Percentiles rank a stretch among this genome's conserved stretches.
These are phyloP conservation scores for Tarenaya hassleriana DNA, from an alignment of 345 rosid genomes.

Conservation along the genomic window DNA sequence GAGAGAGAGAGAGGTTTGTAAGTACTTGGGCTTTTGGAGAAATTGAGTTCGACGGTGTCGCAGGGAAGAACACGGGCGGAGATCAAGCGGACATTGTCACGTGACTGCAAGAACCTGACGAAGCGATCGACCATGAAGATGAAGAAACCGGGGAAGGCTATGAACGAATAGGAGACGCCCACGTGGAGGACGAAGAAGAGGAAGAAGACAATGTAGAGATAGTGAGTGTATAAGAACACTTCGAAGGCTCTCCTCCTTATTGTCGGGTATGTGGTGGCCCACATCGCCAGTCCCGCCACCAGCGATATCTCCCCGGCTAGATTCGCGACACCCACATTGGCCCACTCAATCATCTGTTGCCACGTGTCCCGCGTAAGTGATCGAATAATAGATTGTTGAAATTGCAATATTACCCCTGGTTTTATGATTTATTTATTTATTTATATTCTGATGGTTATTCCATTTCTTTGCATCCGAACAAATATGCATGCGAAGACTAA, in stretches of 20 bases:
- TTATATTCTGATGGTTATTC: too few relatives aligned
- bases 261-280: slow-evolving; percentile 62
- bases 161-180: slow-evolving; percentile 44
- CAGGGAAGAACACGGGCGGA: slow-evolving; percentile 68
- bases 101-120: slow-evolving; percentile 69
- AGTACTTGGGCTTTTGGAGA: slow-evolving; percentile 46
- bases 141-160: slow-evolving; percentile 69
- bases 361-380: too few relatives aligned
- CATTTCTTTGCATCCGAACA: too few relatives aligned
- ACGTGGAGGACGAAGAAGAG: slow-evolving; percentile 64
- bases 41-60: slow-evolving; percentile 56
- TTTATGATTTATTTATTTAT: too few relatives aligned
- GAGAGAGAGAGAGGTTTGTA: background rate
- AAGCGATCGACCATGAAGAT: slow-evolving; percentile 73
- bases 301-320: slow-evolving; percentile 68
- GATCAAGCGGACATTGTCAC: slow-evolving; percentile 35
- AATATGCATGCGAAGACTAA: too few relatives aligned
- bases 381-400: too few relatives aligned
- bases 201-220: slow-evolving; percentile 60
- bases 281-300: slow-evolving; percentile 46
- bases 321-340: slow-evolving; percentile 34
- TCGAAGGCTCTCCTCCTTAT: slow-evolving; percentile 60
- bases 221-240: slow-evolving; percentile 71
- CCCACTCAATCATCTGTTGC: slow-evolving; percentile 49
- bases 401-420: too few relatives aligned